Conservation (phyloP, 1,284 basidiomycete genomes). For the Lignosus rhinocerotis region DNA sequence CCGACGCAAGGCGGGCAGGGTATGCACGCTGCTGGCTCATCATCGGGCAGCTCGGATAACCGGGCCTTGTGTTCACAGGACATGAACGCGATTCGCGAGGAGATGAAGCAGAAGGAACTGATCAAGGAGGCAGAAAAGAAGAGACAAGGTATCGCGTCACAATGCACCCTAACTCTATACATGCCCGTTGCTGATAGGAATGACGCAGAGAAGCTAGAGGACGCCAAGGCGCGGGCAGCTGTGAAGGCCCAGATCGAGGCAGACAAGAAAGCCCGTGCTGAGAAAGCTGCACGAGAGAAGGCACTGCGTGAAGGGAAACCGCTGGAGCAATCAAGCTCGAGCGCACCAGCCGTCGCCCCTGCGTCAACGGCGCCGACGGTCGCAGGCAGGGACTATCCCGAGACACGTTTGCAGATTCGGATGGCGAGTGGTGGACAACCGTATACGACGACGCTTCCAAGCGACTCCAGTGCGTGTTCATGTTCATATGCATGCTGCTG, state of each 20-base stretch:
- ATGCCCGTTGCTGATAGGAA: not conserved
- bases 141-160: slow-evolving; percentile 57
- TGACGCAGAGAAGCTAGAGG: slow-evolving; percentile 80
- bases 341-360: slow-evolving; percentile 40
- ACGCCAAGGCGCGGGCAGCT: slow-evolving; percentile 79
- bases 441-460: slow-evolving; percentile 77
- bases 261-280: slow-evolving; percentile 87
- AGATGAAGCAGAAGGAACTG: slow-evolving; percentile 77
- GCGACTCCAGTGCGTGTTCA: slow-evolving; percentile 68
- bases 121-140: slow-evolving; percentile 79
- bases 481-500: not conserved
- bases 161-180: not conserved
- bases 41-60: not conserved
- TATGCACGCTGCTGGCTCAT: slow-evolving; percentile 29
- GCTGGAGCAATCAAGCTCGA: slow-evolving; percentile 30
- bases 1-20: slow-evolving; percentile 83
- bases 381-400: slow-evolving; percentile 75
- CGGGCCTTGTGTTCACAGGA: slow-evolving; percentile 47
- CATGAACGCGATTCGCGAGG: slow-evolving; percentile 70
- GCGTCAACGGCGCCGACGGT: slow-evolving; percentile 38
- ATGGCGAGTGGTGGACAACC: slow-evolving; percentile 79
- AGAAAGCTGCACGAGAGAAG: slow-evolving; percentile 86
- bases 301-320: slow-evolving; percentile 76
- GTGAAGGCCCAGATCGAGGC: slow-evolving; percentile 92
- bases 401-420: slow-evolving; percentile 85